These are phyloP conservation scores for Talaromyces rugulosus DNA, from an alignment of 2,329 filamentous ascomycete genomes.

Conservation along the genomic window DNA sequence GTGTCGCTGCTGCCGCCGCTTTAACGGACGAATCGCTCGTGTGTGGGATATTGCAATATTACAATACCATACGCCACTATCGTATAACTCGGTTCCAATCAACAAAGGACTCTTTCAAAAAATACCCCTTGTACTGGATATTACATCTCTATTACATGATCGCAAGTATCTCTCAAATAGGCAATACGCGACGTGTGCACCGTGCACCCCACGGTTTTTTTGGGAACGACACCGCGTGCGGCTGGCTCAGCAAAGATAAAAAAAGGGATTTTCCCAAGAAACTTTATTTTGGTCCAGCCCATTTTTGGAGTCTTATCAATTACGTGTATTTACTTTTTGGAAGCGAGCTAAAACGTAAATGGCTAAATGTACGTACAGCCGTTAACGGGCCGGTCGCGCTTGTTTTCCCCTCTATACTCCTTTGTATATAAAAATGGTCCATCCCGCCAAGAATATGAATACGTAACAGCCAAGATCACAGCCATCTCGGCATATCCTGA, in stretches of 20 bases:
- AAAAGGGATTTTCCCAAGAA: background rate
- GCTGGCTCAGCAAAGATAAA: background rate
- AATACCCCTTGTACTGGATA: too few species aligned
- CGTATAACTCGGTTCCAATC: background rate
- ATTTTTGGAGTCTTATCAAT: background rate
- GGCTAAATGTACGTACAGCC: too few species aligned
- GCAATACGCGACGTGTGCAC: background rate
- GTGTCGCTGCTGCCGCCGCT: background rate
- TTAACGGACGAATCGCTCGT: background rate
- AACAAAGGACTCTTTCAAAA: background rate
- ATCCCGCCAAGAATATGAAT: too few species aligned
- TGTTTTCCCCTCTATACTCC: too few species aligned
- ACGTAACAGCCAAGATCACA: too few species aligned
- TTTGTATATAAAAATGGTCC: too few species aligned
- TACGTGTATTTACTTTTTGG: background rate
- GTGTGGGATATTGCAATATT: background rate
- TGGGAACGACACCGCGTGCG: background rate
- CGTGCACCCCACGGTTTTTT: background rate
- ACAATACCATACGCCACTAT: background rate
- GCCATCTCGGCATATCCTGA: background rate
- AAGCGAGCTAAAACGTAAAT: too few species aligned
- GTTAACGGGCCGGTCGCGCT: too few species aligned
- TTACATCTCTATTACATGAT: background rate
- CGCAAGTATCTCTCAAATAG: background rate
- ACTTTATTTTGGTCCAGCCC: background rate